Evolutionary conservation across 202 grass and related monocot species (phyloP).

Genomic region (Carex sylvatica): DNA sequence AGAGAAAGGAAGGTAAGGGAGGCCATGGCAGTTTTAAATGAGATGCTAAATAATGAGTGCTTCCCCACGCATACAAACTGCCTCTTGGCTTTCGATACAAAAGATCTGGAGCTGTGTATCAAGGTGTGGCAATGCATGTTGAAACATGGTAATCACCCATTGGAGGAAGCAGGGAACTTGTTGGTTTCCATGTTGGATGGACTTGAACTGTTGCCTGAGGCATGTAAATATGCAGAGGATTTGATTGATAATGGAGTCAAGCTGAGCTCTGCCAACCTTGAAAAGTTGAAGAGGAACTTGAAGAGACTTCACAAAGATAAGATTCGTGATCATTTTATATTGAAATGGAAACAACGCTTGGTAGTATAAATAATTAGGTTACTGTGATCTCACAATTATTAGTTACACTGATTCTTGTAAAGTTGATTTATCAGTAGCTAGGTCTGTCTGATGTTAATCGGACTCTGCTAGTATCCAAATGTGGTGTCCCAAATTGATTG

Average conservation of each 20-base stretch:
- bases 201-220: constrained; percentile 60
- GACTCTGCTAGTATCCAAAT: neutral
- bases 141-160: constrained; percentile 43
- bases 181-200: constrained; percentile 46
- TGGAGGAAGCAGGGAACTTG: constrained; percentile 71
- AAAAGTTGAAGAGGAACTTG: constrained; percentile 63
- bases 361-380: constrained; percentile 20
- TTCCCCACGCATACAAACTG: constrained; percentile 48
- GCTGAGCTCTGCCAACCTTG: constrained; percentile 55
- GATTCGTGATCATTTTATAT: constrained; percentile 61
- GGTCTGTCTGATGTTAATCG: neutral
- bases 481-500: neutral
- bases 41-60: constrained; percentile 84
- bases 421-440: neutral
- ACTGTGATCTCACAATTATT: neutral
- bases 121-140: constrained; percentile 78
- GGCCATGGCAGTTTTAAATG: constrained; percentile 52
- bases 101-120: constrained; percentile 46
- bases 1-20: constrained; percentile 50
- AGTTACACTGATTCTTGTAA: neutral
- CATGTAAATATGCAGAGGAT: constrained; percentile 84
- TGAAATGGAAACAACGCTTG: constrained; percentile 70
- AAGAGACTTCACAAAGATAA: constrained; percentile 46
- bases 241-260: constrained; percentile 84
- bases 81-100: constrained; percentile 45